A percentile compares a stretch with the other conserved stretches of the same genome.
phyloP scores from a whole-genome alignment of 176 grass and related monocot genomes.

The Oryza punctata region DNA sequence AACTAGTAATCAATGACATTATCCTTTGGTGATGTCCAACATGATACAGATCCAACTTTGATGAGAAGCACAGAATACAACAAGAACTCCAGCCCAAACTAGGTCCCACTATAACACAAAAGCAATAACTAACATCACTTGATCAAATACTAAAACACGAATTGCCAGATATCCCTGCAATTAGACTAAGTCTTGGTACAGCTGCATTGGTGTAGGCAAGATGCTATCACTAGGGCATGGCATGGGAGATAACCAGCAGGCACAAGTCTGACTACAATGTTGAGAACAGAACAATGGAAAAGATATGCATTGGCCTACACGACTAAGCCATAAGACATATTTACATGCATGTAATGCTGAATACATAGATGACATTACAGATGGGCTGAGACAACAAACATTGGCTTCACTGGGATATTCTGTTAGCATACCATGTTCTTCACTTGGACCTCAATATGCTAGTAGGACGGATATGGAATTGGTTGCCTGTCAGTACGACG shows the following conservation, averaged over 20 bases:
- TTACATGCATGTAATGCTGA: constrained; percentile 45
- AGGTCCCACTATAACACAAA: not conserved
- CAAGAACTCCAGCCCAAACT: constrained; percentile 10
- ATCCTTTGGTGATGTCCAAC: constrained; percentile 14
- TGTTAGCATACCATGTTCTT: constrained; percentile 32
- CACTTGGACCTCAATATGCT: constrained; percentile 31
- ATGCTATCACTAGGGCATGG: constrained; percentile 23
- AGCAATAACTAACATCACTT: constrained; percentile 12
- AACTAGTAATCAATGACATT: not conserved
- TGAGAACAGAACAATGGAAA: constrained; percentile 20
- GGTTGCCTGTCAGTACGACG: constrained; percentile 42
- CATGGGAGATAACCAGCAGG: constrained; percentile 27
- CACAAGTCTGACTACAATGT: not conserved
- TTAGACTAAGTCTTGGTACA: constrained; percentile 29
- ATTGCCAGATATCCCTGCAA: constrained; percentile 25
- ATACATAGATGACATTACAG: constrained; percentile 38
- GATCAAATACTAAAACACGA: constrained; percentile 27
- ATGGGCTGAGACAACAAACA: constrained; percentile 35
- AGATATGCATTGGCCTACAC: not conserved
- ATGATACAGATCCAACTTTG: constrained; percentile 19
- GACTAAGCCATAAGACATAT: constrained; percentile 47
- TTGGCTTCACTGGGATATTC: constrained; percentile 10
- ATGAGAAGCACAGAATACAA: constrained; percentile 31
- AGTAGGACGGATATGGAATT: constrained; percentile 62
- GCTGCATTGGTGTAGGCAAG: not conserved